Evolutionary conservation across 2,329 filamentous ascomycete genomes (phyloP).

Genomic region (Colletotrichum caudatum): DNA sequence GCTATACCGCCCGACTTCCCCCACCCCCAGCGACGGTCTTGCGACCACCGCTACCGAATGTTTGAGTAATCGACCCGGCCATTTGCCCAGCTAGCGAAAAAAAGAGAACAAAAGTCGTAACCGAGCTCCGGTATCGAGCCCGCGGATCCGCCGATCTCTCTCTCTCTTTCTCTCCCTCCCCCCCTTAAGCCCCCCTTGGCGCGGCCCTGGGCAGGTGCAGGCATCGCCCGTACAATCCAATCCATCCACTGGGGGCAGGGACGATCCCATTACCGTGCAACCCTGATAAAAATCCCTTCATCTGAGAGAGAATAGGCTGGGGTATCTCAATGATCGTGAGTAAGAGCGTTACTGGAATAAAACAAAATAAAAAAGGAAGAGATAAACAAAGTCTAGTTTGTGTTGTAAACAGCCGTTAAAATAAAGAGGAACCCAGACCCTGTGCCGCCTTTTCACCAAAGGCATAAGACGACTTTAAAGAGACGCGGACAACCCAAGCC

Average conservation of each 20-base stretch:
- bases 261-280: slow-evolving; percentile 33
- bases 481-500: slow-evolving; percentile 6
- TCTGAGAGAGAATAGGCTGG: slow-evolving; percentile 29
- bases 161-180: neutral
- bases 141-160: neutral
- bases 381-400: slow-evolving; percentile 20
- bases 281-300: slow-evolving; percentile 9
- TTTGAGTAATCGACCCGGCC: slow-evolving; percentile 10
- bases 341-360: slow-evolving; percentile 35
- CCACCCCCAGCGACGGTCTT: slow-evolving; percentile 1
- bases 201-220: neutral
- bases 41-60: slow-evolving; percentile 4
- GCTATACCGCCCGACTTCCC: slow-evolving; percentile 17
- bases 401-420: slow-evolving; percentile 14
- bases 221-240: neutral
- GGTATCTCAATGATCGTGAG: slow-evolving; percentile 40
- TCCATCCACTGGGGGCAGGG: slow-evolving; percentile 1
- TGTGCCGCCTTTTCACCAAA: neutral
- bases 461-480: neutral
- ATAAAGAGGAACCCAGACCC: neutral
- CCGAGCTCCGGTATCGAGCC: slow-evolving; percentile 17
- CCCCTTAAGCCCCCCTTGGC: neutral
- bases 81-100: neutral
- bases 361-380: neutral
- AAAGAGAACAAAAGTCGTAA: neutral